Conservation (phyloP, 371 early-diverging fungal genomes). For the Mucor irregularis region DNA sequence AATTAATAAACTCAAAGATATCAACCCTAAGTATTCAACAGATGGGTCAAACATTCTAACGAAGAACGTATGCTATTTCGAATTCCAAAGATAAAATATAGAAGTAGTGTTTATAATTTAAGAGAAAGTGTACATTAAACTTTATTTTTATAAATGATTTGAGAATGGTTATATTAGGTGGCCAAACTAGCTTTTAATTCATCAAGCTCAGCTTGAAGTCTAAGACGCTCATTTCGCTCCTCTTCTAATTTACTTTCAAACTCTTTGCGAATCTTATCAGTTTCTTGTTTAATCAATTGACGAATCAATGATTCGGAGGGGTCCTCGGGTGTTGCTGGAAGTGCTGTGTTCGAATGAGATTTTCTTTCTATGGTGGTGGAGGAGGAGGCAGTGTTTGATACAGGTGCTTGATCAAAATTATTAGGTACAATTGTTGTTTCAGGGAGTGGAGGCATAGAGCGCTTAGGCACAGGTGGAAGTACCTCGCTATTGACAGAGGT, state of each 20-base stretch:
- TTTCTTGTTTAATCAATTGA: conserved; percentile 36
- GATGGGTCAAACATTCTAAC: too few species aligned
- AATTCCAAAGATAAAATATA: too few species aligned
- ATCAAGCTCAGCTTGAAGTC: conserved; percentile 41
- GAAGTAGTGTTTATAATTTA: too few species aligned
- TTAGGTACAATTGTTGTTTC: not conserved
- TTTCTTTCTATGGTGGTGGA: too few species aligned
- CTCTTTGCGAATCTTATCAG: conserved; percentile 46
- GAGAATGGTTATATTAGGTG: too few species aligned
- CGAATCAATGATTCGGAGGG: conserved; percentile 43
- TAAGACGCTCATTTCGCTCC: conserved; percentile 44
- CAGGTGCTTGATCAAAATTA: not conserved
- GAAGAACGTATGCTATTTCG: too few species aligned
- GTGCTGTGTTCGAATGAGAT: not conserved
- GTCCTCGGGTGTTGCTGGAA: conserved; percentile 20
- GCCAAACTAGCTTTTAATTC: conserved; percentile 29
- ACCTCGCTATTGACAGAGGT: not conserved
- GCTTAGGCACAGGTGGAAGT: conserved; percentile 29
- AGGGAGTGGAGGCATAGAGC: conserved; percentile 45
- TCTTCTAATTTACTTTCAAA: conserved; percentile 41
- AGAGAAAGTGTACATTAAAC: too few species aligned
- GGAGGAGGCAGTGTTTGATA: not conserved
- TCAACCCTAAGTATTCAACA: too few species aligned
- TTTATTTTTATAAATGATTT: too few species aligned
- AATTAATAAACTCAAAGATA: too few species aligned